Evolutionary conservation across 805 yeast genomes (phyloP), one percentile per base, ranked within the genome.

Genomic region (Candida tammaniensis): DNA sequence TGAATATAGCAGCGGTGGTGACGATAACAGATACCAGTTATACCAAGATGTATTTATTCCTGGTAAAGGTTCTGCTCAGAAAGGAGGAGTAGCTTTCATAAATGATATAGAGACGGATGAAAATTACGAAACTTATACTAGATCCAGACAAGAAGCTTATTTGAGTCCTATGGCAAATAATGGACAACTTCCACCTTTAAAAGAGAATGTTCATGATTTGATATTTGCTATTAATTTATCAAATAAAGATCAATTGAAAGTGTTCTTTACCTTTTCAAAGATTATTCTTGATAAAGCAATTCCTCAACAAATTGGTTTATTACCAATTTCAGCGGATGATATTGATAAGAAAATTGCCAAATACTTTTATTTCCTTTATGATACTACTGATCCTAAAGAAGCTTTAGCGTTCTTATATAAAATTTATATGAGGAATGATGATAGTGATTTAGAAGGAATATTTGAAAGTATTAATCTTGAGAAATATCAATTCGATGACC

Each of bases 251-350:
- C 82, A 84, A 39, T 47, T 81, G 13, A 52, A 62, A 12, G 74
- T 72, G 1, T 54, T 80, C 18, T 57, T 72, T 13, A 64, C 80
- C 7, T 62, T 78, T 21, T 48, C 81, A 2, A 65, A 69, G 17
- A 55, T 74, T 2, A 61, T 78, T 2, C 48, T 78, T n/a, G 64
- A 70, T 9, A 71, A 75, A 27, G 76, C 78, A 1, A 68, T 84
- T 12, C 86, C 96, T 0, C 83, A 88, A 44, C 82, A 89, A 55
- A 51, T 91, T 33, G 98, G 97, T 5, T 42, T 91, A 3, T 63
- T 91, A n/a, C 95, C 98, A 0, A 38, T 83, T 2, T 50, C 57
- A 7, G 56, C 52, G 1, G 47, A 43, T 5, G 60, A 57, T 14
- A 32, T 43, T 15, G 70, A 63, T 35, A 43, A 48, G 5, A 25